Evolutionary conservation across 139 green algal genomes (phyloP).

Genomic region (Chloropicon primus): DNA sequence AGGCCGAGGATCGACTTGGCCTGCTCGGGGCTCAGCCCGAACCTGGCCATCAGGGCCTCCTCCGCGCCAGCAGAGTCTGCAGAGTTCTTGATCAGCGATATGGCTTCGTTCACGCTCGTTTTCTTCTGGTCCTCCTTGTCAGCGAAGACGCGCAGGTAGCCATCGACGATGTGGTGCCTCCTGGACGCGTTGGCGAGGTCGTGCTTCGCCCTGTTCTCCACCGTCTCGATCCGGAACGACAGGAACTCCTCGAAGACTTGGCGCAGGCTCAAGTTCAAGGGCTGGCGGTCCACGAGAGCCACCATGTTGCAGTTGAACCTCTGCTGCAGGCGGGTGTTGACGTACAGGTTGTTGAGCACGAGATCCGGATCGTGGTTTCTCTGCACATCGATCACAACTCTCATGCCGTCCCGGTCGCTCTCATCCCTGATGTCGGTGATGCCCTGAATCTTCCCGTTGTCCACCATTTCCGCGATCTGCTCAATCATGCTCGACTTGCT

Average conservation of each 20-base stretch:
- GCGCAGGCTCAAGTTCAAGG: constrained; percentile 46
- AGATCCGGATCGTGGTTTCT: constrained; percentile 14
- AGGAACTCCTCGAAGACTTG: constrained; percentile 41
- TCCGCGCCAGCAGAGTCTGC: constrained; percentile 38
- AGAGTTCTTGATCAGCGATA: constrained; percentile 45
- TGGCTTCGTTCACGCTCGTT: constrained; percentile 47
- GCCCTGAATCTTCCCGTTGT: constrained; percentile 38
- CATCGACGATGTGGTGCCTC: constrained; percentile 1
- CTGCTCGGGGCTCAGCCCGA: constrained; percentile 48
- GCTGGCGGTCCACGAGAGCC: constrained; percentile 47
- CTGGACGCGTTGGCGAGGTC: constrained; percentile 27
- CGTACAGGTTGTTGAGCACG: constrained; percentile 67
- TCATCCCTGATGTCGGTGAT: constrained; percentile 86
- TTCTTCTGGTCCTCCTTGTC: neutral
- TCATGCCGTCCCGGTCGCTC: constrained; percentile 72
- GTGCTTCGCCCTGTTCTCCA: constrained; percentile 41
- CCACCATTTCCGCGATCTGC: constrained; percentile 70
- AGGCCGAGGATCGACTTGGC: constrained; percentile 65
- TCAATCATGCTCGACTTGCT: constrained; percentile 74
- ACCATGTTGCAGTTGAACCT: constrained; percentile 70
- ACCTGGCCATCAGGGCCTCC: constrained; percentile 28
- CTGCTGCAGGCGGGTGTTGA: constrained; percentile 64
- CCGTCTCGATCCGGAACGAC: constrained; percentile 39
- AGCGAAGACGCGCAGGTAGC: neutral
- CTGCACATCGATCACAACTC: constrained; percentile 83